Base-by-base conservation (phyloP, 2,329 filamentous ascomycete genomes). In the Zymoseptoria pseudotritici region DNA sequence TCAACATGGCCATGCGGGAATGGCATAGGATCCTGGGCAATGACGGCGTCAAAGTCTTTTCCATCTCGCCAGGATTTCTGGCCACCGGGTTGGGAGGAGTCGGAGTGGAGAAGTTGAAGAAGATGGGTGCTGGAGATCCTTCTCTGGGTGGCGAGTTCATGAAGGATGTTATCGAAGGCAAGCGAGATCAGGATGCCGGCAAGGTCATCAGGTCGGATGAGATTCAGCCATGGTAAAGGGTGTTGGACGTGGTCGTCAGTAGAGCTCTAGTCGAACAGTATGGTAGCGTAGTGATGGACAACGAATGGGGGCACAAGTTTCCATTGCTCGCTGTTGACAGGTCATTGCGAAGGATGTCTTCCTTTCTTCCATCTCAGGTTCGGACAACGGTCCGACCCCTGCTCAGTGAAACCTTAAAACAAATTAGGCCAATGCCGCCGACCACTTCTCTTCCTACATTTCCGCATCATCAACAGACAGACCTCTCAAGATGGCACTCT, bases 1-100 rank as follows among this genome's bases (percentile, higher is more conserved):
- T 82, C 63, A 82, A 79, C 49, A 82, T 81, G 72, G 42, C 80
- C 64, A 78, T 79, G 74, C 63, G 80, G 53, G 74, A 79, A 13
- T 84, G 80, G 79, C 61, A 70, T 36, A 70, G 72, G 29, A 64
- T 71, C 11, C 63, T 78, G 58, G 70, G 73, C 62, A 69, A 73
- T 4, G 76, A 79, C 61, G 74, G 75, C 0, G 76, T 81, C 26
- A 83, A 82, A 63, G 77, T 81, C 0, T 82, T 76, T 63, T 70
- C 65, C 0, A 73, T 80, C 2, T 74, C 72, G 60, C 79, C 79
- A 0, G 79, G 80, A 0, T 74, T 80, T 57, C 67, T 81, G 60
- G 78, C 77, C 1, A 81, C 79, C 1, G 72, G 72, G 4, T 60
- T 80, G 26, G 74, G 70, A 8, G 75, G 74, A 0, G 54, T 73